phyloP scores from a whole-genome alignment of 768 basidiomycete species.

The Rubroboletus pulcherrimus region DNA sequence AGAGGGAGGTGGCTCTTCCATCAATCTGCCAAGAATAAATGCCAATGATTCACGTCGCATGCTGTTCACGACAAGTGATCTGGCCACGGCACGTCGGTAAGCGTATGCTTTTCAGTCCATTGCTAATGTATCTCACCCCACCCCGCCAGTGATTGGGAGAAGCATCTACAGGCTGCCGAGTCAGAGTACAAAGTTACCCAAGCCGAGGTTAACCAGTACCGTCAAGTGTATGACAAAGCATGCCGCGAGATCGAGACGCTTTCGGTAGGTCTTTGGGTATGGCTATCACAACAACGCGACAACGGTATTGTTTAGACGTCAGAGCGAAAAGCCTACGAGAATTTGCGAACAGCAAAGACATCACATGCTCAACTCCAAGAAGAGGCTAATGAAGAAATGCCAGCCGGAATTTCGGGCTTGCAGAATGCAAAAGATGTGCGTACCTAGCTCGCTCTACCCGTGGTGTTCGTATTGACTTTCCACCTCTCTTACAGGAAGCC shows the following conservation, averaged over 20 bases:
- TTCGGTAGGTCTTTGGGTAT: slow-evolving; percentile 28
- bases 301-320: slow-evolving; percentile 8
- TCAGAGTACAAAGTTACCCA: slow-evolving; percentile 31
- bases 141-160: slow-evolving; percentile 43
- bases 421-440: slow-evolving; percentile 52
- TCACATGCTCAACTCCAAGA: slow-evolving; percentile 43
- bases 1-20: slow-evolving; percentile 65
- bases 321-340: slow-evolving; percentile 23
- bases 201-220: slow-evolving; percentile 26
- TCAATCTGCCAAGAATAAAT: slow-evolving; percentile 31
- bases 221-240: slow-evolving; percentile 27
- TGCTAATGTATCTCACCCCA: not conserved
- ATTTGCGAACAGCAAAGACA: slow-evolving; percentile 33
- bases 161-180: slow-evolving; percentile 38
- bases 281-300: not conserved
- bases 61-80: slow-evolving; percentile 52
- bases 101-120: slow-evolving; percentile 13
- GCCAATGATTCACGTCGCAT: slow-evolving; percentile 39
- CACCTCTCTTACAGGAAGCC: slow-evolving; percentile 41
- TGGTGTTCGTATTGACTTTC: not conserved
- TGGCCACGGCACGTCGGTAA: slow-evolving; percentile 46
- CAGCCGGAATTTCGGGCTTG: slow-evolving; percentile 56
- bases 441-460: not conserved
- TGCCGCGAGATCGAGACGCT: slow-evolving; percentile 32
- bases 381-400: slow-evolving; percentile 67